Evolutionary conservation across 305 asterid genomes (phyloP).

Genomic region (Ajuga reptans): DNA sequence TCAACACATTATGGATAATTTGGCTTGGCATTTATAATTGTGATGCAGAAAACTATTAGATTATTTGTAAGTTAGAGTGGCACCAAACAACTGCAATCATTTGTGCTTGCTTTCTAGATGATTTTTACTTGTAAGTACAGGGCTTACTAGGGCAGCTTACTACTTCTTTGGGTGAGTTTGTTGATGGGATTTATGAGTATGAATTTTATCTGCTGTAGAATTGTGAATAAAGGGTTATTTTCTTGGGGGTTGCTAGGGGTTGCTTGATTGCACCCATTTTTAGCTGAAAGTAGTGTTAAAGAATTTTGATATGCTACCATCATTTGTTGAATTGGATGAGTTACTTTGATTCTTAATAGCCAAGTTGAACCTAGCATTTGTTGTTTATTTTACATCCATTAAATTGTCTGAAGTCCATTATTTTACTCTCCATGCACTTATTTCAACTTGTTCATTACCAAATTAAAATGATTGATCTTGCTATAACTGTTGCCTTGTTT

Average conservation of each 20-base stretch:
- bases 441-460: background rate
- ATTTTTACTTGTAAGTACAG: background rate
- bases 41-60: background rate
- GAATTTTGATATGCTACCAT: slow-evolving; percentile 3
- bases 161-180: background rate
- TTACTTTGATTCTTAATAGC: background rate
- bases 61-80: background rate
- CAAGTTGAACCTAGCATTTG: slow-evolving; percentile 5
- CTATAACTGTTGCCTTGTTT: background rate
- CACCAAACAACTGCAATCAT: background rate
- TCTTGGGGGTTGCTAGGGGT: background rate
- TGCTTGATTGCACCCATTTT: background rate
- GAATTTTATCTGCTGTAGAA: background rate
- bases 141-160: too few relatives aligned
- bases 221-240: background rate
- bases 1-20: background rate
- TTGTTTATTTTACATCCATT: background rate
- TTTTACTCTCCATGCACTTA: background rate
- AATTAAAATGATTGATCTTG: background rate
- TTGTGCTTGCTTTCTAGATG: background rate
- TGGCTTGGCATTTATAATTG: background rate
- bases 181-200: background rate
- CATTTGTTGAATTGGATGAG: slow-evolving; percentile 5
- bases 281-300: background rate
- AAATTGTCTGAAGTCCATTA: background rate